Evolutionary conservation across 2,329 filamentous ascomycete species (phyloP), one percentile per base, ranked within the genome.

Genomic region (Cryphonectria carpinicola): DNA sequence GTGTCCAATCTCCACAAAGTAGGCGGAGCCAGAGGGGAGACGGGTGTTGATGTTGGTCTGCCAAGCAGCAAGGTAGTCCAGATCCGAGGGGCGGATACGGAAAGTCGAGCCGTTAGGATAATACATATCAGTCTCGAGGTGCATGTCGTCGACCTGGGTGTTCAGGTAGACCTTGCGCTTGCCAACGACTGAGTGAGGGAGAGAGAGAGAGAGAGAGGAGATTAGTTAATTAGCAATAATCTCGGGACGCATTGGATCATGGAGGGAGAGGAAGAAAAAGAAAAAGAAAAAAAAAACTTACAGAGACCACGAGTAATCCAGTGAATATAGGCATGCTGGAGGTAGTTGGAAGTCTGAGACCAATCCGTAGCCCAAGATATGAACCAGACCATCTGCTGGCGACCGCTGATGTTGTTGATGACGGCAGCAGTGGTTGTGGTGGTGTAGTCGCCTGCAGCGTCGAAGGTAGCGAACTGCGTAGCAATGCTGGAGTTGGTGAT

Each of bases 341-440:
- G 77, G 75, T 84, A 88, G 77, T 84, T 89, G 74, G 86, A 88
- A 2, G 87, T 84, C 19, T 83, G 74, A 71, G 77, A 80, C 82
- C 81, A 83, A 66, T 81, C 80, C 32, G 79, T 79, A 14, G 80
- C 80, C 66, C 87, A 89, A 22, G 81, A 79, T 67, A 86, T 84
- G 79, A 90, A 90, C 80, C 86, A 90, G 3, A 84, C 88, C 86
- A 90, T 88, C 78, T 90, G 87, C 79, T 90, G 82, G 72, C 88
- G 83, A 19, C 83, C 83, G 68, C 81, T 81, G 73, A 88, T 85
- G 70, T 85, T 84, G 76, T 89, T 90, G 76, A 90, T 88, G 66
- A 90, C 87, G 54, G 83, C 88, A 65, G 88, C 88, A 35, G 83
- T 86, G 28, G 82, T 83, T 37, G 78, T 77, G 17, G 70, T 76